These are phyloP conservation scores for Epichloe sibirici DNA, from an alignment of 2,329 filamentous ascomycete genomes.

Conservation along the genomic window DNA sequence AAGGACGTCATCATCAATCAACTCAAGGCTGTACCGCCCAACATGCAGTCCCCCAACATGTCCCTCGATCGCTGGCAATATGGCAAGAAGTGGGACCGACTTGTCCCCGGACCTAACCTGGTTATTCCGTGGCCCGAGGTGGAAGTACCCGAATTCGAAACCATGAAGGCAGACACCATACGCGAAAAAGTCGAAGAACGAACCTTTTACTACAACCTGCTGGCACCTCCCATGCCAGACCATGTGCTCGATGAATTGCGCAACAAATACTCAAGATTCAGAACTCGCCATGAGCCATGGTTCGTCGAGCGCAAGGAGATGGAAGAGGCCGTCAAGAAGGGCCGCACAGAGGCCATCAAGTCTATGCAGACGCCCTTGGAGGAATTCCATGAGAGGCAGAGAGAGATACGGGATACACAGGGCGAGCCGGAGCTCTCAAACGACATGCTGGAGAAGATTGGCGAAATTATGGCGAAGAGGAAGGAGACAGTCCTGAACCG, in stretches of 20 bases:
- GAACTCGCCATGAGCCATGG: constrained; percentile 65
- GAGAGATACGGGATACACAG: constrained; percentile 35
- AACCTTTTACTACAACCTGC: constrained; percentile 68
- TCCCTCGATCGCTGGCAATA: constrained; percentile 27
- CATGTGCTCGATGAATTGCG: constrained; percentile 76
- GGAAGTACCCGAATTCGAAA: constrained; percentile 35
- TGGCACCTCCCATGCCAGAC: constrained; percentile 65
- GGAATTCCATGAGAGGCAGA: constrained; percentile 45
- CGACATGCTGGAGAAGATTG: constrained; percentile 50
- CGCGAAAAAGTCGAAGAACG: constrained; percentile 62
- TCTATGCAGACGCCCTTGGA: constrained; percentile 44
- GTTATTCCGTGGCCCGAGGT: constrained; percentile 65
- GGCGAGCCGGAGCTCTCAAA: constrained; percentile 44
- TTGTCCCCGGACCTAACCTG: constrained; percentile 60
- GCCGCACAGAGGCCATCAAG: constrained; percentile 16
- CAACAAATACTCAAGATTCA: constrained; percentile 70
- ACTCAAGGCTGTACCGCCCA: constrained; percentile 41
- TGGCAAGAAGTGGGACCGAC: constrained; percentile 35
- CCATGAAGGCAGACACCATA: constrained; percentile 56
- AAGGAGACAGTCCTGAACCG: constrained; percentile 28
- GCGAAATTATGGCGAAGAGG: constrained; percentile 47
- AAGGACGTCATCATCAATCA: constrained; percentile 70
- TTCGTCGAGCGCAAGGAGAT: constrained; percentile 54
- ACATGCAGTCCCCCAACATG: constrained; percentile 34
- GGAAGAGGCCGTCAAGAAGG: constrained; percentile 37